Evolutionary conservation across 2,329 filamentous ascomycete species (phyloP), one percentile per base, ranked within the genome.

Genomic region (Sarocladium oryzae): DNA sequence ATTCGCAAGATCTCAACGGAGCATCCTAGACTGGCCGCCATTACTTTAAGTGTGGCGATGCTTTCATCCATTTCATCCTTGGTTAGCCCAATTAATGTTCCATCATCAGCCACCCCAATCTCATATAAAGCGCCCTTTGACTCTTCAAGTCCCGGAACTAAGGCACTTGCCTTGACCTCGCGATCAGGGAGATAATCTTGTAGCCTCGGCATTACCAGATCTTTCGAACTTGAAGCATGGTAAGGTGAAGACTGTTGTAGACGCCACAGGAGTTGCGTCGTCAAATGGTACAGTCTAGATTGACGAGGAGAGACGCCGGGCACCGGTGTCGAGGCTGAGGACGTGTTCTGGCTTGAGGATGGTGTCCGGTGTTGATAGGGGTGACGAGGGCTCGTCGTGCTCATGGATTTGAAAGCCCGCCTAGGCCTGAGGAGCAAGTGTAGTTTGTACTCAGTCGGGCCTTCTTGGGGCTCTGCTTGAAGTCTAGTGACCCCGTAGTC

Each of bases 361-460:
- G 51, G 28, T 41, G 38, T 52, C 46, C 37, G 43, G 49, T 53
- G 46, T 43, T 52, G 55, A 40, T 46, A 37, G 26, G 9, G 30
- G 13, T 9, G 18, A 36, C 6, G 51, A 37, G 6, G 46, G 23
- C 18, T 43, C 35, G 32, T 23, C 9, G 89, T 95, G 57, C 82
- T 91, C 64, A 85, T 85, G 28, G 77, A 79, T 32, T 76, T 77
- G 66, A 91, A 95, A 6, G 79, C 81, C 55, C 89, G 80, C 53
- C 92, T 79, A 15, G 87, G 84, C 32, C 90, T 83, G 49, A 96
- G 72, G 6, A 97, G 77, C 5, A 99, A 74, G 69, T 97, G 93
- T 38, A 99, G 72, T 67, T 99, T 99, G 71, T 99, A 99, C 69
- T 99, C 93, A 1, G 89, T 95, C 16, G 93, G 90, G 0, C 93